A percentile compares a stretch with the other conserved stretches of the same genome.
Evolutionary conservation across 176 grass and related monocot species (phyloP).

Genomic region (Avena insularis): DNA sequence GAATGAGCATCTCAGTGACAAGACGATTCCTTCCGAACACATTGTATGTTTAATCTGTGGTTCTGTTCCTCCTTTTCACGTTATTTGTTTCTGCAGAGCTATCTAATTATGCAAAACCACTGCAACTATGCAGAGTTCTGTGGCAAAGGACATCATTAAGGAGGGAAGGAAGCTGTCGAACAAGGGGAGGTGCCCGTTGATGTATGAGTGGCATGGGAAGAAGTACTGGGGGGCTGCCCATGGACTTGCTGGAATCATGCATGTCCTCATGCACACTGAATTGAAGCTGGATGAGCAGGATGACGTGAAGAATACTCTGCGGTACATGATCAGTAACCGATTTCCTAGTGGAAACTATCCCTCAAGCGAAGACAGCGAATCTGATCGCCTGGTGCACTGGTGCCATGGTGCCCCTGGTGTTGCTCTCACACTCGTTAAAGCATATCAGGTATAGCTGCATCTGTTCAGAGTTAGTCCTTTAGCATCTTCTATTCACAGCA

Average conservation of each 20-base stretch:
- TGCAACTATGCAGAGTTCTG: constrained; percentile 49
- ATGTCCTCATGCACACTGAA: constrained; percentile 77
- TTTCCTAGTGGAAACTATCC: constrained; percentile 84
- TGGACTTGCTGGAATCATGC: constrained; percentile 89
- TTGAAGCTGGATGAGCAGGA: constrained; percentile 61
- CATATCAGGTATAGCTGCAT: constrained; percentile 59
- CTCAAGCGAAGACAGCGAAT: constrained; percentile 63
- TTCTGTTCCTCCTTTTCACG: constrained; percentile 16
- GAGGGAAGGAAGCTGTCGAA: constrained; percentile 73
- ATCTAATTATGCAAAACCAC: constrained; percentile 36
- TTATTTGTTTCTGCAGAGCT: neutral
- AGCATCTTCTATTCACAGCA: neutral
- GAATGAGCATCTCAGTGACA: constrained; percentile 72
- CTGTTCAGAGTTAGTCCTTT: neutral
- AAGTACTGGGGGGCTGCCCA: constrained; percentile 93
- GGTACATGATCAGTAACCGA: constrained; percentile 79
- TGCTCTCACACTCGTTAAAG: constrained; percentile 76
- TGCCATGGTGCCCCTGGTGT: constrained; percentile 94
- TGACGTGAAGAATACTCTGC: constrained; percentile 77
- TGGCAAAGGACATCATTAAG: constrained; percentile 70
- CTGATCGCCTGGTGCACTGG: constrained; percentile 81
- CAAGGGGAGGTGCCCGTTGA: constrained; percentile 65
- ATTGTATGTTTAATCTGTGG: constrained; percentile 46
- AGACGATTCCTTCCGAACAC: constrained; percentile 56
- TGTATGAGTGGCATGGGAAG: constrained; percentile 90